Conservation (phyloP, 768 basidiomycete species). For the Peribolospora baueri region DNA sequence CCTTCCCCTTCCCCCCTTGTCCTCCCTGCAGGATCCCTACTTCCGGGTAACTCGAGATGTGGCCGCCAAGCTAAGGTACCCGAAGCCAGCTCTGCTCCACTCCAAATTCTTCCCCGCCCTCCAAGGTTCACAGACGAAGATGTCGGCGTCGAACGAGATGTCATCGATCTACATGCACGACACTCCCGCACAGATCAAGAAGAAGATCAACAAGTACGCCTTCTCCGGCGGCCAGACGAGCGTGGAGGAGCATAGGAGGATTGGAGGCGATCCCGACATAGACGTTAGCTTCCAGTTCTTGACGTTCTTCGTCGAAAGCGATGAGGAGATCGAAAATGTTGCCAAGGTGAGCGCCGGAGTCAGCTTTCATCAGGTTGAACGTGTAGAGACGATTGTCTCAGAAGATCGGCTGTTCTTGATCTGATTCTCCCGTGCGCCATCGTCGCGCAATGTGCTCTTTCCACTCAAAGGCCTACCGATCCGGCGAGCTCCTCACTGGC, state of each 20-base stretch:
- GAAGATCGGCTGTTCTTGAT: background rate
- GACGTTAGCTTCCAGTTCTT: slow-evolving; percentile 91
- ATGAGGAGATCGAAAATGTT: slow-evolving; percentile 53
- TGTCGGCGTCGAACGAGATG: slow-evolving; percentile 88
- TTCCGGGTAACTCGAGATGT: slow-evolving; percentile 95
- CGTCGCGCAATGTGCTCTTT: background rate
- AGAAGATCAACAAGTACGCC: slow-evolving; percentile 84
- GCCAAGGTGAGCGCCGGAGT: slow-evolving; percentile 31
- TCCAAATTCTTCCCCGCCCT: slow-evolving; percentile 95
- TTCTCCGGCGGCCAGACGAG: slow-evolving; percentile 89
- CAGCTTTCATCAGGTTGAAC: slow-evolving; percentile 10
- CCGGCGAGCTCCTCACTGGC: slow-evolving; percentile 64
- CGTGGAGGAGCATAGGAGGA: slow-evolving; percentile 70
- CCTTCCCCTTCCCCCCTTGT: background rate
- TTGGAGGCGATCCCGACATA: slow-evolving; percentile 80
- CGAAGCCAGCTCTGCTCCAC: slow-evolving; percentile 76
- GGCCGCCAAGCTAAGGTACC: slow-evolving; percentile 79
- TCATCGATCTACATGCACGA: slow-evolving; percentile 93
- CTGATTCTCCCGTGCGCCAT: background rate
- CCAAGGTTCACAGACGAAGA: slow-evolving; percentile 94
- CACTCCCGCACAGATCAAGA: slow-evolving; percentile 76
- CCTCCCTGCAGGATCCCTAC: slow-evolving; percentile 39
- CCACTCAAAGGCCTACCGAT: slow-evolving; percentile 53
- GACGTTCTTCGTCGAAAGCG: slow-evolving; percentile 84
- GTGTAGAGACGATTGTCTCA: background rate